A percentile compares a stretch with the other conserved stretches of the same genome.
Evolutionary conservation across 1,284 basidiomycete species (phyloP).

Genomic region (Heterobasidion occidentale): DNA sequence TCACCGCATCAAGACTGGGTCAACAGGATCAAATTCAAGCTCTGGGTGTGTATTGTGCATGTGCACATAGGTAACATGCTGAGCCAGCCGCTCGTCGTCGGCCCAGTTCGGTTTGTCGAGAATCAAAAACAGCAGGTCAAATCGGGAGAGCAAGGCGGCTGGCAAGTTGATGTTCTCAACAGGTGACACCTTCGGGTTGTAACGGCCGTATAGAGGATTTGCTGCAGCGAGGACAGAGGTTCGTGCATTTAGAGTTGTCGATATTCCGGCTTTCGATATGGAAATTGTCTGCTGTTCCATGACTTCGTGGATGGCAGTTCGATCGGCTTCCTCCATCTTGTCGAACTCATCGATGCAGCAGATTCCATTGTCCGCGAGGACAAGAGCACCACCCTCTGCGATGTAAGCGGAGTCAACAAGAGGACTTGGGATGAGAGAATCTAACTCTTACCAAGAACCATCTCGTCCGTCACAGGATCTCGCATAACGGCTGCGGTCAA

Average conservation of each 20-base stretch:
- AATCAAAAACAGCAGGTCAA: constrained; percentile 95
- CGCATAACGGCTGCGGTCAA: constrained; percentile 98
- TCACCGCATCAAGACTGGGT: constrained; percentile 84
- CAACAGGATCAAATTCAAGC: constrained; percentile 78
- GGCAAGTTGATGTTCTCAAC: constrained; percentile 99
- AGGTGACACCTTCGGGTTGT: constrained; percentile 95
- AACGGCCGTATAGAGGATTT: constrained; percentile 96
- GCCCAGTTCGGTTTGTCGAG: constrained; percentile 93
- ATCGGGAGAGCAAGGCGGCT: constrained; percentile 91
- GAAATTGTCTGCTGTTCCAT: constrained; percentile 99
- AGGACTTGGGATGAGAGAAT: constrained; percentile 4
- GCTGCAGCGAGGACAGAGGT: constrained; percentile 98
- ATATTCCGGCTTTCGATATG: constrained; percentile 98
- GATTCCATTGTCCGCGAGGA: constrained; percentile 98
- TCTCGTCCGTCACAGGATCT: constrained; percentile 98
- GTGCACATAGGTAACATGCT: constrained; percentile 97
- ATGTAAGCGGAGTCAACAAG: constrained; percentile 5
- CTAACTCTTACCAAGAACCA: constrained; percentile 81
- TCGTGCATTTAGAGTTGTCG: constrained; percentile 96
- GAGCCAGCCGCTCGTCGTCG: constrained; percentile 92
- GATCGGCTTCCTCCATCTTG: constrained; percentile 98
- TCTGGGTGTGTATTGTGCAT: constrained; percentile 91
- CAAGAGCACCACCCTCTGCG: constrained; percentile 95
- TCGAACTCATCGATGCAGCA: constrained; percentile 99
- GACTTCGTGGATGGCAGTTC: constrained; percentile 99